Percentiles rank a stretch among this genome's conserved stretches.
Evolutionary conservation across 2,329 filamentous ascomycete genomes (phyloP).

Genomic region (Fusarium sp.): DNA sequence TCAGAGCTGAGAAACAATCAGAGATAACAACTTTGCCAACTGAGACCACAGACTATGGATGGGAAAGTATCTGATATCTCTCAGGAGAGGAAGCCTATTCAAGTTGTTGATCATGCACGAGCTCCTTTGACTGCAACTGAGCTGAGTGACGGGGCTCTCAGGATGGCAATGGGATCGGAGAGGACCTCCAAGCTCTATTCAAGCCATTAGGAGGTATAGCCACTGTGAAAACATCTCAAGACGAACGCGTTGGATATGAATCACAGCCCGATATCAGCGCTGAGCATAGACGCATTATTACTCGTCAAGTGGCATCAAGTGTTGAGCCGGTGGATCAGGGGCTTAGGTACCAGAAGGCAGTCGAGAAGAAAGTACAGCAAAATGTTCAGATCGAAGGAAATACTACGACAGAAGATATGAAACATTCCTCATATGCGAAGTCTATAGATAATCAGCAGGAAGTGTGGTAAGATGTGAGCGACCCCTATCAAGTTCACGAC

Average conservation of each 20-base stretch:
- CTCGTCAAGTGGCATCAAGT: not conserved
- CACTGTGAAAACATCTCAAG: not conserved
- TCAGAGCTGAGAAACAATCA: not conserved
- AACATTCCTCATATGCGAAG: no score
- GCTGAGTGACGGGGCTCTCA: not conserved
- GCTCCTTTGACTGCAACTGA: not conserved
- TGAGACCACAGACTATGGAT: not conserved
- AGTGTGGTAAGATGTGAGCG: not conserved
- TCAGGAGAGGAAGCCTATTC: fast-evolving
- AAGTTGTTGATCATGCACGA: not conserved
- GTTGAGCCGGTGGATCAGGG: not conserved
- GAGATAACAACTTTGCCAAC: not conserved
- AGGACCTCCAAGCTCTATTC: not conserved
- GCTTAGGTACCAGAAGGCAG: not conserved
- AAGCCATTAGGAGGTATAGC: fast-evolving
- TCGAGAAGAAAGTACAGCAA: no score
- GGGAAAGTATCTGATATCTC: not conserved
- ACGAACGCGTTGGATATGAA: not conserved
- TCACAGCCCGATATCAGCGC: not conserved
- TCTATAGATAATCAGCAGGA: not conserved
- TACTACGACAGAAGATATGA: no score
- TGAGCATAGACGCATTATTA: not conserved
- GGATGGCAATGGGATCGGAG: not conserved
- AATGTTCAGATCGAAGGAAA: no score
- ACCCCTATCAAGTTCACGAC: constrained; percentile 73